Conservation (phyloP, 495 filamentous ascomycete species). For the Aspergillus wentii region DNA sequence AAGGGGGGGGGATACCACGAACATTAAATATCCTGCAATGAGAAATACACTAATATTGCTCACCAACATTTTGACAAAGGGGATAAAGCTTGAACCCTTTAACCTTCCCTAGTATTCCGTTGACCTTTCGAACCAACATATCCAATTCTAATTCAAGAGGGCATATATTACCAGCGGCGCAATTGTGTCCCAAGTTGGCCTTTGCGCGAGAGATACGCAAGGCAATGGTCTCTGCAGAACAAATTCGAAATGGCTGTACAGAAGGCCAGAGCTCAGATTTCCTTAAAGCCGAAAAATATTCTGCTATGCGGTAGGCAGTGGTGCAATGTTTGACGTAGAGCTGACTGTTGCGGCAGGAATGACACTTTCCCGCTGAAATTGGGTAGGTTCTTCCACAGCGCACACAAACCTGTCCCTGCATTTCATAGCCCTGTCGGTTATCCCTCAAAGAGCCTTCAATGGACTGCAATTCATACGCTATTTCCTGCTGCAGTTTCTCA, state of each 20-base stretch:
- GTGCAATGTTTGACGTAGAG: background rate
- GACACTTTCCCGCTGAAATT: background rate
- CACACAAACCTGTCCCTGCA: background rate
- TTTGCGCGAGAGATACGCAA: background rate
- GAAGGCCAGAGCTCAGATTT: background rate
- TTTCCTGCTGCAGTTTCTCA: background rate
- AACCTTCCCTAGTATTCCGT: background rate
- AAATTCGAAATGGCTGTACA: background rate
- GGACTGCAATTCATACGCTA: too few species aligned
- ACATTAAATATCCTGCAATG: too few species aligned
- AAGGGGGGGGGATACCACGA: too few species aligned
- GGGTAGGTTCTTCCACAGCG: background rate
- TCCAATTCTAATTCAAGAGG: background rate
- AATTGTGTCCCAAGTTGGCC: background rate
- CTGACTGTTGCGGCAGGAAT: background rate
- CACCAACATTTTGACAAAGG: constrained; percentile 43
- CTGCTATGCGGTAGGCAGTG: background rate
- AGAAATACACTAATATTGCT: too few species aligned
- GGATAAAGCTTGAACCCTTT: background rate
- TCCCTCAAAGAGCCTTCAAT: background rate
- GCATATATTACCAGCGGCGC: background rate
- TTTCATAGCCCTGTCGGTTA: background rate
- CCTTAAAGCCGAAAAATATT: background rate
- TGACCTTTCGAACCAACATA: background rate
- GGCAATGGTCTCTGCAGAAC: background rate